Evolutionary conservation across 2,329 filamentous ascomycete genomes (phyloP).

Genomic region (Knufia fluminis): DNA sequence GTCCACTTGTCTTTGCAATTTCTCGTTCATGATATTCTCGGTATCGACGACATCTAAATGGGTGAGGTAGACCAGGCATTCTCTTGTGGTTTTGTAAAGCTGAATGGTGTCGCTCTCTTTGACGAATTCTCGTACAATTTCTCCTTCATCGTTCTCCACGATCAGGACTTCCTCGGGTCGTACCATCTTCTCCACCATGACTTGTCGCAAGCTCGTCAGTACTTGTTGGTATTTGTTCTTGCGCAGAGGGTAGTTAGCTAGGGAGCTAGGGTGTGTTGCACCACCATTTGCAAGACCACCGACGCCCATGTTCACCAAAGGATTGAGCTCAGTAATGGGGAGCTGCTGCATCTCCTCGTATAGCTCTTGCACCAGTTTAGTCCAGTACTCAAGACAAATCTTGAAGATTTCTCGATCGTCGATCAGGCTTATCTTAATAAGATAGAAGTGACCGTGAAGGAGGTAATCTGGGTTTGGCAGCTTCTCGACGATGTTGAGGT

Average conservation of each 20-base stretch:
- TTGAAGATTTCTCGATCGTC: conserved; percentile 99
- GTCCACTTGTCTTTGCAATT: conserved; percentile 89
- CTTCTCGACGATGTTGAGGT: conserved; percentile 88
- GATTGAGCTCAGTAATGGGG: conserved; percentile 86
- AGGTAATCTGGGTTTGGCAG: conserved; percentile 91
- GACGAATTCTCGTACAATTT: conserved; percentile 97
- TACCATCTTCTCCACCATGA: conserved; percentile 99
- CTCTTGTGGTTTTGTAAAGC: conserved; percentile 96
- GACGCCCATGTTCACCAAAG: conserved; percentile 69
- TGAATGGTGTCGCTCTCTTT: conserved; percentile 99
- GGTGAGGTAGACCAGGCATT: conserved; percentile 93
- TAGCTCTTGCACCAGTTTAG: conserved; percentile 91
- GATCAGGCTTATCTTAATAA: conserved; percentile 96
- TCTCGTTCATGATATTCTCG: conserved; percentile 98
- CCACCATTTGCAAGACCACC: conserved; percentile 65
- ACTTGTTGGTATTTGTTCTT: conserved; percentile 98
- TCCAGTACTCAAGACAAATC: conserved; percentile 98
- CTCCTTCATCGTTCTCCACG: conserved; percentile 98
- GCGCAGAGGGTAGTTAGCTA: conserved; percentile 82
- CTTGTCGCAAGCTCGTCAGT: conserved; percentile 81
- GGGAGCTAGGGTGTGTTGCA: conserved; percentile 71
- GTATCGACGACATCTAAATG: conserved; percentile 96
- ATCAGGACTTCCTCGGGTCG: conserved; percentile 94
- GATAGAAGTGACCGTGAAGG: conserved; percentile 92
- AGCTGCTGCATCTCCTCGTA: conserved; percentile 99